Evolutionary conservation across 2,329 filamentous ascomycete genomes (phyloP).

Genomic region (Cryphonectria naterciae): DNA sequence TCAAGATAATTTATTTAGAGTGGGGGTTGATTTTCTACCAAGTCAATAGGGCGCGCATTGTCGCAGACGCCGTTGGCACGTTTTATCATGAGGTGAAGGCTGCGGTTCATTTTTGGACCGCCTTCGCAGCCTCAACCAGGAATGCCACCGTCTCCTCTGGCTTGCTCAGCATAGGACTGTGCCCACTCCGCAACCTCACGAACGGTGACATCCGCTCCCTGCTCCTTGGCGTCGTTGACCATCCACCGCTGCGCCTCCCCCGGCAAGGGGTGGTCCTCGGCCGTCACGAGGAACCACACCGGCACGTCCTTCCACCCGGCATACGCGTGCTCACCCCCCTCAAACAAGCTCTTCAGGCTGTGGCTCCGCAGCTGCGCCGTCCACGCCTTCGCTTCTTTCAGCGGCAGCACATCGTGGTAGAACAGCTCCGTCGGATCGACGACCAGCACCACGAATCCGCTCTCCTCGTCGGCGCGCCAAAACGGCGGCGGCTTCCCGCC

Average conservation of each 20-base stretch:
- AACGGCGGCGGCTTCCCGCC: conserved; percentile 47
- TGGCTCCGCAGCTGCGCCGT: conserved; percentile 45
- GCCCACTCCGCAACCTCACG: conserved; percentile 48
- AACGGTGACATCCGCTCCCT: conserved; percentile 42
- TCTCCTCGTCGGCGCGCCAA: conserved; percentile 45
- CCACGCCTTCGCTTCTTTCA: conserved; percentile 48
- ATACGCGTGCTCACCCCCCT: conserved; percentile 49
- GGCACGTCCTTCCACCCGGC: conserved; percentile 54
- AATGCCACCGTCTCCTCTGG: conserved; percentile 45
- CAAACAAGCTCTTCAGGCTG: conserved; percentile 48
- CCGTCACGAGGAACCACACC: conserved; percentile 50
- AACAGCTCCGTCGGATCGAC: conserved; percentile 46
- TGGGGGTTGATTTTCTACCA: not conserved
- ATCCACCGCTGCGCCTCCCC: conserved; percentile 43
- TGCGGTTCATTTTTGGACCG: conserved; percentile 29
- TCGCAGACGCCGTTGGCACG: not conserved
- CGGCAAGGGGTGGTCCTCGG: conserved; percentile 45
- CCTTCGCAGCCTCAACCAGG: conserved; percentile 43
- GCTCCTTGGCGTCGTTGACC: conserved; percentile 44
- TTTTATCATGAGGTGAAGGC: not conserved
- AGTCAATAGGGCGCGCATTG: not conserved
- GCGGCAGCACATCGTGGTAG: conserved; percentile 52
- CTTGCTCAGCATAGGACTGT: conserved; percentile 54
- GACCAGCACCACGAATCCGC: conserved; percentile 47
- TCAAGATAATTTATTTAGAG: not conserved